Conservation (phyloP, 2,329 filamentous ascomycete species). For the Pestalotiopsis fici region DNA sequence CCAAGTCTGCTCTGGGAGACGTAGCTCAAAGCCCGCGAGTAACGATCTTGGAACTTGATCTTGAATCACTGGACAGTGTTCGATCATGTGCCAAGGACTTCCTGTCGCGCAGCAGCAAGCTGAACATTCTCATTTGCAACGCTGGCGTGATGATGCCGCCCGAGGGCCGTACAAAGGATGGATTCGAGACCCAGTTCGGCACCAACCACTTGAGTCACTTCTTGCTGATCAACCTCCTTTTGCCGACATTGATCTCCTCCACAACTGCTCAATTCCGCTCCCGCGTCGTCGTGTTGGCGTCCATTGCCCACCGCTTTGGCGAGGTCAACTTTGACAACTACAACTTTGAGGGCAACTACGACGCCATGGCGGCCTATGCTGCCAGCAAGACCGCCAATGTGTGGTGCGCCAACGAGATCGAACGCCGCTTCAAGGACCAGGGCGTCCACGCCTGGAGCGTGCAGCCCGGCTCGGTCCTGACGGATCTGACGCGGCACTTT, state of each 20-base stretch:
- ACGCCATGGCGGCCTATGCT: conserved; percentile 41
- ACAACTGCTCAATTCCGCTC: background rate
- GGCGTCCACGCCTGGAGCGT: conserved; percentile 20
- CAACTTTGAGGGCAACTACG: conserved; percentile 36
- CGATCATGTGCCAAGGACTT: conserved; percentile 14
- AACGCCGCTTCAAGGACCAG: background rate
- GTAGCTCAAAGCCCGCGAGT: conserved; percentile 10
- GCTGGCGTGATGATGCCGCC: conserved; percentile 13
- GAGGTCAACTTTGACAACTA: conserved; percentile 37
- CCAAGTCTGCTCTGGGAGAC: conserved; percentile 1
- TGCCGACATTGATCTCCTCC: conserved; percentile 11
- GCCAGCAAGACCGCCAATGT: conserved; percentile 54
- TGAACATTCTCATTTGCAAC: conserved; percentile 19
- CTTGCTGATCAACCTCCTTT: background rate
- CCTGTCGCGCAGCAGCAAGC: conserved; percentile 9
- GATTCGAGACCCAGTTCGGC: conserved; percentile 18
- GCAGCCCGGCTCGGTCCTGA: conserved; percentile 46
- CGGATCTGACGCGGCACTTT: conserved; percentile 24
- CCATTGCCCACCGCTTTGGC: conserved; percentile 36
- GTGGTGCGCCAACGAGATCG: background rate
- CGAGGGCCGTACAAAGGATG: conserved; percentile 12
- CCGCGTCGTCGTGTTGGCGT: conserved; percentile 40
- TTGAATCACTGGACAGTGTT: conserved; percentile 15
- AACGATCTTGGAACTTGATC: conserved; percentile 15
- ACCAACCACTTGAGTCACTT: conserved; percentile 15